Evolutionary conservation across 192 early-diverging fungal species (phyloP).

Genomic region (Podila epicladia): DNA sequence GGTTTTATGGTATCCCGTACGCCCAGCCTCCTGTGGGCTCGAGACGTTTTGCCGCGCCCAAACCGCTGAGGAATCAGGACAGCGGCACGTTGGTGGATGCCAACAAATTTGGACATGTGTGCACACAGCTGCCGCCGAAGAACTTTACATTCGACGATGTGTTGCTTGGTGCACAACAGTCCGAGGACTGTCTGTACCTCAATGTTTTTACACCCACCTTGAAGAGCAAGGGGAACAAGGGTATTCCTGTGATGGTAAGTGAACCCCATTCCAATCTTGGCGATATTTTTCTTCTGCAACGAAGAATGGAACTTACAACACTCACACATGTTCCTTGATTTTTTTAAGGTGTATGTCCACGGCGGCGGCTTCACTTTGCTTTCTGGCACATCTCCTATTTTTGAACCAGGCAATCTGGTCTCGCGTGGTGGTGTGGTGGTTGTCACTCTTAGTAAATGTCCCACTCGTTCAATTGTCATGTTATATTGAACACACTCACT

Average conservation of each 20-base stretch:
- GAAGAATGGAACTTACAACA: too few relatives aligned
- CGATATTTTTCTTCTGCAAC: slow-evolving; percentile 3
- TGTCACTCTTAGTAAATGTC: slow-evolving; percentile 27
- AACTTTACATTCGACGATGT: neutral
- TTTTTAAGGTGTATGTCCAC: slow-evolving; percentile 21
- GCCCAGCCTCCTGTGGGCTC: slow-evolving; percentile 28
- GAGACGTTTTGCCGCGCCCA: slow-evolving; percentile 20
- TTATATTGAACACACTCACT: neutral
- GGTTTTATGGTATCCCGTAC: slow-evolving; percentile 43
- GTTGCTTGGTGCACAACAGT: neutral
- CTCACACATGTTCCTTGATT: too few relatives aligned
- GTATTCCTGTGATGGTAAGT: slow-evolving; percentile 23
- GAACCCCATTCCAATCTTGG: too few relatives aligned
- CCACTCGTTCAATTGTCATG: too few relatives aligned
- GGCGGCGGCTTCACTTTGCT: neutral
- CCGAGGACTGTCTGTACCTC: slow-evolving; percentile 46
- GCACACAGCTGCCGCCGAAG: slow-evolving; percentile 1
- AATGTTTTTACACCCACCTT: slow-evolving; percentile 42
- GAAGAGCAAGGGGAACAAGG: slow-evolving; percentile 4
- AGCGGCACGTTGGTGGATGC: slow-evolving; percentile 6
- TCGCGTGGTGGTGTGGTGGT: slow-evolving; percentile 43
- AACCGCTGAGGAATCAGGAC: neutral
- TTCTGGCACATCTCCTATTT: slow-evolving; percentile 10
- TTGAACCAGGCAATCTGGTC: slow-evolving; percentile 39
- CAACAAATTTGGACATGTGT: slow-evolving; percentile 11